Conservation (phyloP, 352 stramenopile species). For the Globisporangium nagaii region DNA sequence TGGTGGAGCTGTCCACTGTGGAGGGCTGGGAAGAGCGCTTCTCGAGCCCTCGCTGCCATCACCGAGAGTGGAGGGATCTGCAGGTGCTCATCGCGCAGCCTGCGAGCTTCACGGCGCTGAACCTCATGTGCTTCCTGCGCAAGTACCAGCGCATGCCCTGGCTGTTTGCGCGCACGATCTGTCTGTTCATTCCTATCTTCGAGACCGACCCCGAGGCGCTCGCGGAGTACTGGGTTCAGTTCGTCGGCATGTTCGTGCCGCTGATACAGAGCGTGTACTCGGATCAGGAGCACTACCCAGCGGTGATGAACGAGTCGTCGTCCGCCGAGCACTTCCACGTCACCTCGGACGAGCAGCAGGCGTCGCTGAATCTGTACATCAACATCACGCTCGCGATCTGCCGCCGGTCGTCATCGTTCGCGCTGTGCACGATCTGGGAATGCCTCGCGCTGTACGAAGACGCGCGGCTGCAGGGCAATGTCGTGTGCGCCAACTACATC, state of each 20-base stretch:
- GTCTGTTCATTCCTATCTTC: constrained; percentile 26
- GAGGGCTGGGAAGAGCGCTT: neutral
- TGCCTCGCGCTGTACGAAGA: constrained; percentile 26
- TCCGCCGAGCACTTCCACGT: neutral
- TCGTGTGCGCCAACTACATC: constrained; percentile 21
- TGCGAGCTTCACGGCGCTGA: constrained; percentile 23
- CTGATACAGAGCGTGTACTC: constrained; percentile 17
- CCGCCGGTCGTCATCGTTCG: constrained; percentile 20
- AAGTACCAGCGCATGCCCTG: constrained; percentile 22
- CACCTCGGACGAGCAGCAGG: constrained; percentile 15
- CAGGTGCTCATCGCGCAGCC: constrained; percentile 13
- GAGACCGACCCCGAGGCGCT: constrained; percentile 16
- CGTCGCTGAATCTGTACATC: constrained; percentile 25
- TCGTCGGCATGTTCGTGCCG: constrained; percentile 20
- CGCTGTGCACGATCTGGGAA: constrained; percentile 32
- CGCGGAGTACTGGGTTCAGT: constrained; percentile 27
- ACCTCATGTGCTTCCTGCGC: constrained; percentile 28
- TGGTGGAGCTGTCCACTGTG: neutral
- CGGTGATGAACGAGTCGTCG: constrained; percentile 19
- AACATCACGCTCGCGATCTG: constrained; percentile 26
- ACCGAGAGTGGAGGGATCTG: constrained; percentile 15
- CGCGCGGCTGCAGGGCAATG: constrained; percentile 8
- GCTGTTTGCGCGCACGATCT: constrained; percentile 24
- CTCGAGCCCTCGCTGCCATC: constrained; percentile 6
- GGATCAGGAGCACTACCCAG: constrained; percentile 28